phyloP scores from a whole-genome alignment of 2,329 filamentous ascomycete genomes.

The Knoxdaviesia capensis region DNA sequence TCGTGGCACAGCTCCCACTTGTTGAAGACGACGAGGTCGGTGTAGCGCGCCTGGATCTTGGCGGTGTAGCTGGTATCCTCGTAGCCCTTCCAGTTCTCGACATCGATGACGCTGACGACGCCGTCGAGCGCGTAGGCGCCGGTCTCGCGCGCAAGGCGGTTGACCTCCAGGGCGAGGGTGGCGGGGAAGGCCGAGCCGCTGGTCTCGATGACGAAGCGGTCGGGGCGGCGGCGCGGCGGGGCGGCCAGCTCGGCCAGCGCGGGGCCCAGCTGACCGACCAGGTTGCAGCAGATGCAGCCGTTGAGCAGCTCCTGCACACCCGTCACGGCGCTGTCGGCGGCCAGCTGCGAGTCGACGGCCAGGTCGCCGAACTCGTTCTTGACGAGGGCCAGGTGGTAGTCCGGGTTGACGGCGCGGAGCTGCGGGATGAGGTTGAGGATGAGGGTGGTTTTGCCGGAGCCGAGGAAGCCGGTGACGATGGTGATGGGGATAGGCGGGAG shows the following conservation, averaged over 20 bases:
- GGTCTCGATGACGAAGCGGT: constrained; percentile 88
- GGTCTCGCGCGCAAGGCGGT: constrained; percentile 52
- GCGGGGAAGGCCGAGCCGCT: constrained; percentile 74
- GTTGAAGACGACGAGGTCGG: constrained; percentile 78
- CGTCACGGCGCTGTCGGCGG: constrained; percentile 60
- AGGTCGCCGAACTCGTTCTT: constrained; percentile 98
- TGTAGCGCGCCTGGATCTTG: constrained; percentile 71
- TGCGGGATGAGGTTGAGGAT: constrained; percentile 89
- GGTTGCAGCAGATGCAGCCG: constrained; percentile 97
- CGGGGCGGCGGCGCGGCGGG: constrained; percentile 27
- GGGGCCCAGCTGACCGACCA: constrained; percentile 73
- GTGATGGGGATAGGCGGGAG: constrained; percentile 68
- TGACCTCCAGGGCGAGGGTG: constrained; percentile 79
- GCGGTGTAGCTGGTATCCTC: constrained; percentile 82
- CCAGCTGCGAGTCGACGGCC: constrained; percentile 82
- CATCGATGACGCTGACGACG: constrained; percentile 76
- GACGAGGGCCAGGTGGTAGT: constrained; percentile 77
- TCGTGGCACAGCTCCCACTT: constrained; percentile 74
- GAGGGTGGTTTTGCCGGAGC: constrained; percentile 88
- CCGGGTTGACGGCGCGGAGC: constrained; percentile 47
- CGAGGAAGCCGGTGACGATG: constrained; percentile 89
- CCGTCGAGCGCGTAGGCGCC: constrained; percentile 60
- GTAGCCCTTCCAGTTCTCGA: constrained; percentile 89
- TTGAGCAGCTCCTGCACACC: constrained; percentile 87
- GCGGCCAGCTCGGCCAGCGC: constrained; percentile 57